Conservation (phyloP, 2,329 filamentous ascomycete species). For the Curvularia sp. region DNA sequence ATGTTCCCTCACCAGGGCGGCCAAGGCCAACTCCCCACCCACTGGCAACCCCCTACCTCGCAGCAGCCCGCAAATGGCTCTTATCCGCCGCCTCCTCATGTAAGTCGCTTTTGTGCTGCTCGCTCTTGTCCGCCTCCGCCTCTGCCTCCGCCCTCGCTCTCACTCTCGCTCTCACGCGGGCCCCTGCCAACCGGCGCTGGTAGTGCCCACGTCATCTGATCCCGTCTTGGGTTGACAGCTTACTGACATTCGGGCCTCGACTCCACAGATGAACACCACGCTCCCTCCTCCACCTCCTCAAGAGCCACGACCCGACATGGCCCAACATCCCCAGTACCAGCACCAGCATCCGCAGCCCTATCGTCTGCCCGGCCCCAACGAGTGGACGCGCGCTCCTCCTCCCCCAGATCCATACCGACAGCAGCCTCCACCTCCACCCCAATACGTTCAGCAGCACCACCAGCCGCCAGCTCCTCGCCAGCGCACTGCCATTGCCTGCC, state of each 20-base stretch:
- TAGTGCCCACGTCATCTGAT: constrained; percentile 17
- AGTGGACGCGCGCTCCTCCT: constrained; percentile 53
- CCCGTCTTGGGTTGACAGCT: constrained; percentile 16
- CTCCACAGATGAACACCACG: constrained; percentile 39
- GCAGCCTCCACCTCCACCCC: constrained; percentile 52
- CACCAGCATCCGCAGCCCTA: constrained; percentile 52
- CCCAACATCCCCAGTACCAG: constrained; percentile 54
- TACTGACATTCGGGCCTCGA: constrained; percentile 31
- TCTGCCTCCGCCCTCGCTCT: background rate
- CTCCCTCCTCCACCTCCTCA: constrained; percentile 45
- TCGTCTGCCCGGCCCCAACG: constrained; percentile 55
- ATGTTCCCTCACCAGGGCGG: constrained; percentile 49
- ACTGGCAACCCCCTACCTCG: constrained; percentile 48
- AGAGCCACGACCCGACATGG: constrained; percentile 54
- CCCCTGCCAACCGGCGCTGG: background rate
- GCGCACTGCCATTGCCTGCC: constrained; percentile 66
- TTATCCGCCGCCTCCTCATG: constrained; percentile 47
- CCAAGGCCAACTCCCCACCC: constrained; percentile 49
- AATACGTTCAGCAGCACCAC: constrained; percentile 48
- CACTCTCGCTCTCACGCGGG: background rate
- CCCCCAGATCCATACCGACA: constrained; percentile 50
- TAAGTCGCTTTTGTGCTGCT: constrained; percentile 31
- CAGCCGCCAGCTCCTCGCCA: constrained; percentile 63
- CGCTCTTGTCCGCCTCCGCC: background rate
- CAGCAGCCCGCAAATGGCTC: constrained; percentile 47